Evolutionary conservation across 495 filamentous ascomycete species (phyloP).

Genomic region (Neurospora sp.): DNA sequence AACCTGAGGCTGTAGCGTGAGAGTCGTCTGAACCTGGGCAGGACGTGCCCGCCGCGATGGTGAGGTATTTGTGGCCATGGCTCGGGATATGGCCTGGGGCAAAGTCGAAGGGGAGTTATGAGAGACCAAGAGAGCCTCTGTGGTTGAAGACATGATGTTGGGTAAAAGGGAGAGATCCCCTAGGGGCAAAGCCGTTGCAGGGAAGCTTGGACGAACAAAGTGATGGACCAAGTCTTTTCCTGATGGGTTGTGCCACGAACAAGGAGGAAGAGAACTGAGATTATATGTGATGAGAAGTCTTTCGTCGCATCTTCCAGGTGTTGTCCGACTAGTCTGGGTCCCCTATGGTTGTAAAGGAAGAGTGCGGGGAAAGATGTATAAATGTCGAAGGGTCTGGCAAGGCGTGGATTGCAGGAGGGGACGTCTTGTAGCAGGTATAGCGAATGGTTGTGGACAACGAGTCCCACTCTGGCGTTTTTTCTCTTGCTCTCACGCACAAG

Average conservation of each 20-base stretch:
- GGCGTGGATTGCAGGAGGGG: conserved; percentile 4
- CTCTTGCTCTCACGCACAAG: conserved; percentile 9
- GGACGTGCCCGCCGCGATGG: conserved; percentile 28
- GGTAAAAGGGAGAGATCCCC: not conserved
- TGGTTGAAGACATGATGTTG: conserved; percentile 14
- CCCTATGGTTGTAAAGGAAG: not conserved
- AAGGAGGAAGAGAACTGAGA: conserved; percentile 4
- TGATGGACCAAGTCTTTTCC: not conserved
- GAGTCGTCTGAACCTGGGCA: conserved; percentile 29
- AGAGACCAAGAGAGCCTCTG: conserved; percentile 1
- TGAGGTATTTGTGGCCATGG: conserved; percentile 27
- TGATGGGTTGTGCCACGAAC: not conserved
- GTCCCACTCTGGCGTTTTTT: conserved; percentile 5
- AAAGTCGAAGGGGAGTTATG: conserved; percentile 2
- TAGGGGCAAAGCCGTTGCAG: not conserved
- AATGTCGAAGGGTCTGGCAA: conserved; percentile 5
- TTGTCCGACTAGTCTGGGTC: conserved; percentile 5
- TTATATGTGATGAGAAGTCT: conserved; percentile 13
- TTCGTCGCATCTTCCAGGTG: conserved; percentile 19
- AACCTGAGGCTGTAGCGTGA: conserved; percentile 23
- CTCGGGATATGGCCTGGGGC: conserved; percentile 11
- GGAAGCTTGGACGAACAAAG: not conserved
- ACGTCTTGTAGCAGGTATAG: conserved; percentile 10
- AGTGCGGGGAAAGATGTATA: conserved; percentile 18
- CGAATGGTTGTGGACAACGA: conserved; percentile 14